Conservation (phyloP, 2,329 filamentous ascomycete species). For the Aureobasidium mangrovei region DNA sequence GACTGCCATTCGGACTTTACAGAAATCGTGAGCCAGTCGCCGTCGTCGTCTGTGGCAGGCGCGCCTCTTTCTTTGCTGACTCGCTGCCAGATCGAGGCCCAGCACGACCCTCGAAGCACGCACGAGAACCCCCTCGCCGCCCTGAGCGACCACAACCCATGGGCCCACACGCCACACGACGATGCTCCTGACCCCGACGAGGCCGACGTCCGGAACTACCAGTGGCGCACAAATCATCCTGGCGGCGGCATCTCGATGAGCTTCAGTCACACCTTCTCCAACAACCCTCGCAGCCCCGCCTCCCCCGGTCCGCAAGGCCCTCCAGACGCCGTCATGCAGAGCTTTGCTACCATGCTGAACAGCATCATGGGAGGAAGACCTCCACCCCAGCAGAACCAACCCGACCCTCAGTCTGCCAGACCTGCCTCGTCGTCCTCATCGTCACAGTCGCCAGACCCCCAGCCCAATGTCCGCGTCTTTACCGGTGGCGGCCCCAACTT, state of each 20-base stretch:
- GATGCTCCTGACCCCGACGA: conserved; percentile 42
- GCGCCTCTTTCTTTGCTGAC: conserved; percentile 1
- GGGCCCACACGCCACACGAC: conserved; percentile 35
- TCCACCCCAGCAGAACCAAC: background rate
- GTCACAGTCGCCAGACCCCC: background rate
- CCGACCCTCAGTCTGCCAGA: background rate
- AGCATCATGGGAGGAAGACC: conserved; percentile 14
- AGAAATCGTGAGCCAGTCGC: conserved; percentile 62
- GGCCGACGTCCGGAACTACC: conserved; percentile 30
- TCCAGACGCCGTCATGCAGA: background rate
- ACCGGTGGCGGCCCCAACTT: conserved; percentile 11
- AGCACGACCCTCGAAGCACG: conserved; percentile 54
- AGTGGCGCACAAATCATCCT: conserved; percentile 23
- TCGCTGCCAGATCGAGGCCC: conserved; percentile 36
- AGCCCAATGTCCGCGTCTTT: conserved; percentile 6
- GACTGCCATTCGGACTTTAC: conserved; percentile 68
- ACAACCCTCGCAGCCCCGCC: background rate
- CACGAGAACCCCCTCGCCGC: conserved; percentile 24
- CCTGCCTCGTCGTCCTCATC: background rate
- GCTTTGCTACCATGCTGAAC: conserved; percentile 17
- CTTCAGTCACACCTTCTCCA: conserved; percentile 12
- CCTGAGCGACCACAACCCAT: conserved; percentile 40
- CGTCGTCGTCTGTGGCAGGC: background rate
- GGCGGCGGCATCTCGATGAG: conserved; percentile 17
- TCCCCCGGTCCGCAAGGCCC: background rate